phyloP scores from a whole-genome alignment of 2,329 filamentous ascomycete species.

The Rhinocladiella similis region DNA sequence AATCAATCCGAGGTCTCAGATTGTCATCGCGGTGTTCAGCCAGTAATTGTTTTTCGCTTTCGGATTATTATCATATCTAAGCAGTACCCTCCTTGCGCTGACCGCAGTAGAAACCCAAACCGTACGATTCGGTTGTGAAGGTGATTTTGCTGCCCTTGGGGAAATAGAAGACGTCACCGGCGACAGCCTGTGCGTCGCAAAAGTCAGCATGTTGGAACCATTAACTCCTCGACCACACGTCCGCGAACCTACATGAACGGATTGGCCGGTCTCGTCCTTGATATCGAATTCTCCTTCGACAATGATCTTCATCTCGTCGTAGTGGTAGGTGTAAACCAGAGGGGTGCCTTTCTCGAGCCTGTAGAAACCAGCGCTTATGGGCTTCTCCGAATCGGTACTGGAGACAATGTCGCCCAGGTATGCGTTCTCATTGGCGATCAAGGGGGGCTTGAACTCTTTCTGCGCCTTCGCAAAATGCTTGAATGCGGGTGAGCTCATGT shows the following conservation, averaged over 20 bases:
- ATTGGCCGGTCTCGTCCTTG: constrained; percentile 60
- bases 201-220: not conserved
- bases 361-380: constrained; percentile 66
- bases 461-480: constrained; percentile 60
- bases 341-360: constrained; percentile 67
- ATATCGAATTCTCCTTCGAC: constrained; percentile 68
- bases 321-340: constrained; percentile 68
- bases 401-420: constrained; percentile 64
- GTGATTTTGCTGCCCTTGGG: constrained; percentile 67
- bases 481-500: constrained; percentile 25
- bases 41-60: not conserved
- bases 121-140: constrained; percentile 64
- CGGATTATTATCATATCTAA: constrained; percentile 12
- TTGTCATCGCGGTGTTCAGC: not conserved
- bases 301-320: constrained; percentile 75
- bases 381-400: constrained; percentile 57
- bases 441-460: constrained; percentile 61
- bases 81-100: constrained; percentile 33
- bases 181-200: constrained; percentile 45
- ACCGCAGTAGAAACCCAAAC: constrained; percentile 58
- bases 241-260: constrained; percentile 21
- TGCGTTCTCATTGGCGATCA: constrained; percentile 68
- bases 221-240: not conserved
- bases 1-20: not conserved
- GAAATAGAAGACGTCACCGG: constrained; percentile 69